Percentiles rank a stretch among this genome's conserved stretches.
phyloP scores from a whole-genome alignment of 768 basidiomycete species.

The Leccinum arenicola region DNA sequence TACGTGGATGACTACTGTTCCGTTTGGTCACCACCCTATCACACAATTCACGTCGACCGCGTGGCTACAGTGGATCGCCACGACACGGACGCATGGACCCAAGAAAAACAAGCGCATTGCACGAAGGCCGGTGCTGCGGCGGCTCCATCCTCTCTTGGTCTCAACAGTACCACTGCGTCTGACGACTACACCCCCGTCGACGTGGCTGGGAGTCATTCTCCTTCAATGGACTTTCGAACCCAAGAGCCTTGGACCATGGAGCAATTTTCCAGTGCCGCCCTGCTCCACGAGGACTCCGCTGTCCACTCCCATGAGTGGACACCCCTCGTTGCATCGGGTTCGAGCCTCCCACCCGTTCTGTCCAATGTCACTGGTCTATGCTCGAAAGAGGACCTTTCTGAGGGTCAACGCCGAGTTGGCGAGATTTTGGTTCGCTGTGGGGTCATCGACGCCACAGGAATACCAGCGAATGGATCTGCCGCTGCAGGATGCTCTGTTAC shows the following conservation, averaged over 20 bases:
- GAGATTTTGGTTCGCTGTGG: conserved; percentile 22
- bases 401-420: conserved; percentile 19
- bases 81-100: conserved; percentile 26
- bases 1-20: conserved; percentile 1
- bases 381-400: conserved; percentile 7
- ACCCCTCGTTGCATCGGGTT: conserved; percentile 6
- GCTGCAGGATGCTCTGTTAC: background rate
- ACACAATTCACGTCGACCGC: conserved; percentile 14
- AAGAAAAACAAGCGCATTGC: conserved; percentile 9
- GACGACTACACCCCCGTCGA: background rate
- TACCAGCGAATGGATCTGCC: background rate
- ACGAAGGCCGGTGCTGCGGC: conserved; percentile 7
- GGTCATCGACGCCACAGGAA: conserved; percentile 10
- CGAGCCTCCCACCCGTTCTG: background rate
- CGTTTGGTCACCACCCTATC: conserved; percentile 8
- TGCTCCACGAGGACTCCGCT: background rate
- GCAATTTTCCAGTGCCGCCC: background rate
- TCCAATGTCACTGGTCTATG: background rate
- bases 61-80: conserved; percentile 23
- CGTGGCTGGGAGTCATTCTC: background rate
- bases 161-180: background rate
- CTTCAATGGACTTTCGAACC: conserved; percentile 6
- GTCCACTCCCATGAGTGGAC: conserved; percentile 1
- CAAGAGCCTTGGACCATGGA: background rate
- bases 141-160: conserved; percentile 11